These are phyloP conservation scores for Kregervanrija delftensis DNA, from an alignment of 805 yeast genomes.

Conservation along the genomic window DNA sequence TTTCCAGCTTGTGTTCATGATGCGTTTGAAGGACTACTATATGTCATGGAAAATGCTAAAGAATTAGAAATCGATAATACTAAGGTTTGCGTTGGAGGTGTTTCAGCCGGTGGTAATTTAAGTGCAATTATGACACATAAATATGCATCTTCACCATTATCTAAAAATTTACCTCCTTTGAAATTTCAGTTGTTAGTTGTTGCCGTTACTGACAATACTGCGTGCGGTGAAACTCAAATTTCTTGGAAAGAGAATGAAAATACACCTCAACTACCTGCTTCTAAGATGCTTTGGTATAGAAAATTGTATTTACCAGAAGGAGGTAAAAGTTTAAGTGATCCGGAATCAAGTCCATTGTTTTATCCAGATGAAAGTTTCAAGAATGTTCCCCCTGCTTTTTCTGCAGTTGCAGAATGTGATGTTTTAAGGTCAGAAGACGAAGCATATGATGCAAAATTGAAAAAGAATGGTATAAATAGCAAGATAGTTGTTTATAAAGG, in stretches of 20 bases:
- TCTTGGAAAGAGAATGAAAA: conserved; percentile 34
- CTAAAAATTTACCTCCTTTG: conserved; percentile 26
- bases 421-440: conserved; percentile 39
- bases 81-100: conserved; percentile 36
- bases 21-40: conserved; percentile 30
- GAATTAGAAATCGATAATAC: conserved; percentile 24
- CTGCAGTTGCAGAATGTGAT: conserved; percentile 39
- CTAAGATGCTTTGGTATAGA: conserved; percentile 41
- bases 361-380: conserved; percentile 33
- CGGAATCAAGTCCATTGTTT: conserved; percentile 34
- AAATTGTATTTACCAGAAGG: conserved; percentile 35
- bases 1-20: conserved; percentile 44
- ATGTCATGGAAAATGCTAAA: conserved; percentile 22
- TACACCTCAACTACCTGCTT: conserved; percentile 39
- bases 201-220: conserved; percentile 38
- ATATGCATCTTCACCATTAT: conserved; percentile 22
- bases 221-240: conserved; percentile 27
- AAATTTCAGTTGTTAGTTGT: conserved; percentile 36
- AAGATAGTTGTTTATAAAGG: conserved; percentile 32
- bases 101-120: conserved; percentile 40
- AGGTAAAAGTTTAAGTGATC: conserved; percentile 27
- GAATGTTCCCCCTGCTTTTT: conserved; percentile 33
- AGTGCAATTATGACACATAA: conserved; percentile 30
- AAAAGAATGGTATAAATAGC: conserved; percentile 29
- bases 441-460: conserved; percentile 33